Evolutionary conservation across 1,284 basidiomycete genomes (phyloP).

Genomic region (Trametes sp.): DNA sequence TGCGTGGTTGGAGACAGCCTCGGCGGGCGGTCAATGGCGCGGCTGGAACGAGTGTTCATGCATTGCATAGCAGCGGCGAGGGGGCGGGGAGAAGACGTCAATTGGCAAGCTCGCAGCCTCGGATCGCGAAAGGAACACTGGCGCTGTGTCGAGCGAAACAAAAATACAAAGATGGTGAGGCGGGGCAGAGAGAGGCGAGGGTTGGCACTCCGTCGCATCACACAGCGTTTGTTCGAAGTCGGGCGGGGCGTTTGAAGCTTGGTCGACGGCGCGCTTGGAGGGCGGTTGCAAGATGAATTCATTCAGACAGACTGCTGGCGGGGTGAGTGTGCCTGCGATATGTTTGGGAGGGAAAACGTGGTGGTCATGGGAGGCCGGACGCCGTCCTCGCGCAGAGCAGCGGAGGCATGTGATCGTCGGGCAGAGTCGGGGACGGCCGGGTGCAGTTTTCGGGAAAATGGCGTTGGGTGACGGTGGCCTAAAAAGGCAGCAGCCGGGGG

Average conservation of each 20-base stretch:
- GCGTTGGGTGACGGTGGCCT: constrained; percentile 21
- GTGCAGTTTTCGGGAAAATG: constrained; percentile 19
- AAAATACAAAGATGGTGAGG: constrained; percentile 3
- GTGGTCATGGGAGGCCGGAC: constrained; percentile 17
- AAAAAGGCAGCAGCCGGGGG: constrained; percentile 17
- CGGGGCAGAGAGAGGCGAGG: neutral
- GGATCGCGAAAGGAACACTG: neutral
- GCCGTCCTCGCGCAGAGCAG: neutral
- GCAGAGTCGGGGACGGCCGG: constrained; percentile 20
- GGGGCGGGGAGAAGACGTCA: constrained; percentile 11
- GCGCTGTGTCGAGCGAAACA: neutral
- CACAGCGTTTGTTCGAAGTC: constrained; percentile 9
- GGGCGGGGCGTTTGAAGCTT: neutral
- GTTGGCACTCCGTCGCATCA: constrained; percentile 2
- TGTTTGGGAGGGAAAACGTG: constrained; percentile 3
- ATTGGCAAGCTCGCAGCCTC: neutral
- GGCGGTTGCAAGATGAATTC: neutral
- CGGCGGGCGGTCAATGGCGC: no score
- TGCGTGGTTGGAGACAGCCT: neutral
- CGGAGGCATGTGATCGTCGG: constrained; percentile 22
- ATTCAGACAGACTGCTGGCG: neutral
- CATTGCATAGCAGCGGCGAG: neutral
- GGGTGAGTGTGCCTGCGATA: neutral
- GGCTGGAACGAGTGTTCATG: constrained; percentile 6
- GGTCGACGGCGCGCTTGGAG: neutral